Evolutionary conservation across 495 filamentous ascomycete genomes (phyloP).

Genomic region (Aspergillus diversus): DNA sequence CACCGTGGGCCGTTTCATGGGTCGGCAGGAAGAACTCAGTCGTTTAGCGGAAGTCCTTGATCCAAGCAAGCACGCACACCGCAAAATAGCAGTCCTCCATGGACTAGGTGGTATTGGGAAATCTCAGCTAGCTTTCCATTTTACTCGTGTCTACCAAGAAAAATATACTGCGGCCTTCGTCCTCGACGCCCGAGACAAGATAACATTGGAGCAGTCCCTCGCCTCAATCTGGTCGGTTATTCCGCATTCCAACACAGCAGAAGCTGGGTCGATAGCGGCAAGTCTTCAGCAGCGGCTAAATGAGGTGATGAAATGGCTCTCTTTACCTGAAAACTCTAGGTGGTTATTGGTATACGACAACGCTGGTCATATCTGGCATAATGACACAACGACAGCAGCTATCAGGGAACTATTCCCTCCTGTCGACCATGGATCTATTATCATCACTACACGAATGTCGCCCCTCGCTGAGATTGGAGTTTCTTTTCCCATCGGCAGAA

Average conservation of each 20-base stretch:
- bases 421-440: constrained; percentile 44
- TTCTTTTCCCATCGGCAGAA: too few species aligned
- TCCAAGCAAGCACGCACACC: constrained; percentile 21
- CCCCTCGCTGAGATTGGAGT: too few species aligned
- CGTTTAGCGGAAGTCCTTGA: constrained; percentile 30
- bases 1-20: too few species aligned
- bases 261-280: too few species aligned
- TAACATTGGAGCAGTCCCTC: constrained; percentile 26
- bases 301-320: too few species aligned
- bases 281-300: too few species aligned
- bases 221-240: too few species aligned
- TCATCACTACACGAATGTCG: too few species aligned
- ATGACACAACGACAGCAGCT: constrained; percentile 34
- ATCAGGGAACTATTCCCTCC: constrained; percentile 36
- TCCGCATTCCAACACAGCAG: too few species aligned
- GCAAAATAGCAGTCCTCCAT: constrained; percentile 36
- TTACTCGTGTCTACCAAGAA: constrained; percentile 34
- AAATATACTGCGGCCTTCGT: constrained; percentile 39
- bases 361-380: constrained; percentile 43
- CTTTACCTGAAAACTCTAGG: too few species aligned
- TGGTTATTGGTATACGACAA: too few species aligned
- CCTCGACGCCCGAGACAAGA: constrained; percentile 33
- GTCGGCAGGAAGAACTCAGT: constrained; percentile 33
- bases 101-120: constrained; percentile 50
- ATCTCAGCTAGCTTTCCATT: constrained; percentile 46